Percentiles rank a stretch among this genome's conserved stretches.
Conservation (phyloP, 2,329 filamentous ascomycete species). For the Emericellopsis cladophorae region DNA sequence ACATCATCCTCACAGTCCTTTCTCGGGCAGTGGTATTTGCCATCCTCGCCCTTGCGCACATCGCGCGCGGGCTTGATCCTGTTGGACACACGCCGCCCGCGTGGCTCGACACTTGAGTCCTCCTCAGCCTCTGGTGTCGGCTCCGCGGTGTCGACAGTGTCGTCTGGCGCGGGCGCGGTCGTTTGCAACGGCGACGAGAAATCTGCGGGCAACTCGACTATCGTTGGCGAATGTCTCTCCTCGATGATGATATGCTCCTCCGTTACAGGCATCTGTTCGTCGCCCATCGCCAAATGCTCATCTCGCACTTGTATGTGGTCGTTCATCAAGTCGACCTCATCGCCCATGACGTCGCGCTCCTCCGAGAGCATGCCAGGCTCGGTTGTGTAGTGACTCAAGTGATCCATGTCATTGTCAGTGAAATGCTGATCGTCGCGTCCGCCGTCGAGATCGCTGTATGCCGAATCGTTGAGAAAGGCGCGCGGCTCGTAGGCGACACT, state of each 20-base stretch:
- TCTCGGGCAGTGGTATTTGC: slow-evolving; percentile 66
- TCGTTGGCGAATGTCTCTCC: too few species aligned
- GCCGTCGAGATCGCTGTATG: slow-evolving; percentile 33
- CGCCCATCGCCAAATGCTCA: slow-evolving; percentile 25
- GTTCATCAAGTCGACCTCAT: slow-evolving; percentile 20
- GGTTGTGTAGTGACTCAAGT: slow-evolving; percentile 28
- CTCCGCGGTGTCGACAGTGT: background rate
- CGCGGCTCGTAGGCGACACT: slow-evolving; percentile 39
- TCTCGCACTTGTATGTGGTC: slow-evolving; percentile 24
- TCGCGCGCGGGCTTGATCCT: slow-evolving; percentile 47
- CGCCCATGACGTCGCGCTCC: slow-evolving; percentile 20
- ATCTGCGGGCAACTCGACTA: slow-evolving; percentile 1
- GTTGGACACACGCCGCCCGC: slow-evolving; percentile 26
- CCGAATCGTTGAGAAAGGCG: slow-evolving; percentile 33
- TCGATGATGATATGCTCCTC: too few species aligned
- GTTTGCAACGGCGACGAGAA: slow-evolving; percentile 21
- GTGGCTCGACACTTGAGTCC: background rate
- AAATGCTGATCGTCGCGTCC: slow-evolving; percentile 29
- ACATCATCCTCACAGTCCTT: slow-evolving; percentile 53
- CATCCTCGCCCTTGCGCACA: slow-evolving; percentile 50
- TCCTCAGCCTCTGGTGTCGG: background rate
- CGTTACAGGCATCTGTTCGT: too few species aligned
- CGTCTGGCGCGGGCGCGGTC: background rate
- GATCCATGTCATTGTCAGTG: slow-evolving; percentile 28
- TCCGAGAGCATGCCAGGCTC: slow-evolving; percentile 23